phyloP scores from a whole-genome alignment of 306 rosid species.

The Psophocarpus tetragonolobus region DNA sequence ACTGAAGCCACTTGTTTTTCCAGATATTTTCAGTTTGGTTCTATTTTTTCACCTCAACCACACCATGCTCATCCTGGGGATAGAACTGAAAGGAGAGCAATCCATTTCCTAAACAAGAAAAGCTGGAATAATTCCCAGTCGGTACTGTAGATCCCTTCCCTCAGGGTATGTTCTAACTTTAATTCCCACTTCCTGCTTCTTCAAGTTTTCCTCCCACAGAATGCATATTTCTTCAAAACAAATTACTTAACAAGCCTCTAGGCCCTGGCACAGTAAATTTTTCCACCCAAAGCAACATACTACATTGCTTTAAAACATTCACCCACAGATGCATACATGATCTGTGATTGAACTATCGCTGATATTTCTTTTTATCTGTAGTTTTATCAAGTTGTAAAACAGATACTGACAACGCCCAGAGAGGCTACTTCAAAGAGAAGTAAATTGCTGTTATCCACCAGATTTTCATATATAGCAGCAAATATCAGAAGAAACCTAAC shows the following conservation, averaged over 20 bases:
- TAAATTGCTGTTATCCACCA: background rate
- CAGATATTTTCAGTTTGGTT: background rate
- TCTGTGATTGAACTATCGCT: background rate
- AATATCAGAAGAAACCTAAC: background rate
- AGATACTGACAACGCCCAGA: background rate
- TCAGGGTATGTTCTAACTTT: background rate
- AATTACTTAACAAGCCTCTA: background rate
- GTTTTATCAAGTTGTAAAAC: background rate
- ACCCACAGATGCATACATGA: background rate
- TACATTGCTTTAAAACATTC: background rate
- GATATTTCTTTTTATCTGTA: background rate
- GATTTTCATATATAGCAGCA: background rate
- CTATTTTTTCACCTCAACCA: background rate
- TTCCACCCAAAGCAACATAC: background rate
- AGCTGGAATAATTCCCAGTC: background rate
- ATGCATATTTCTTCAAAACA: background rate
- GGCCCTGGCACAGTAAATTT: background rate
- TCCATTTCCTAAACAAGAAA: background rate
- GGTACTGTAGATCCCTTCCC: background rate
- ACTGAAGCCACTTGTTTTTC: background rate
- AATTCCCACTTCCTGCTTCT: background rate
- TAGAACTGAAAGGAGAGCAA: background rate
- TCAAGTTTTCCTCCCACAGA: constrained; percentile 5
- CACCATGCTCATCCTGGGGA: background rate
- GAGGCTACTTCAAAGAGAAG: background rate